phyloP scores from a whole-genome alignment of 805 yeast genomes.

The Millerago galiae region DNA sequence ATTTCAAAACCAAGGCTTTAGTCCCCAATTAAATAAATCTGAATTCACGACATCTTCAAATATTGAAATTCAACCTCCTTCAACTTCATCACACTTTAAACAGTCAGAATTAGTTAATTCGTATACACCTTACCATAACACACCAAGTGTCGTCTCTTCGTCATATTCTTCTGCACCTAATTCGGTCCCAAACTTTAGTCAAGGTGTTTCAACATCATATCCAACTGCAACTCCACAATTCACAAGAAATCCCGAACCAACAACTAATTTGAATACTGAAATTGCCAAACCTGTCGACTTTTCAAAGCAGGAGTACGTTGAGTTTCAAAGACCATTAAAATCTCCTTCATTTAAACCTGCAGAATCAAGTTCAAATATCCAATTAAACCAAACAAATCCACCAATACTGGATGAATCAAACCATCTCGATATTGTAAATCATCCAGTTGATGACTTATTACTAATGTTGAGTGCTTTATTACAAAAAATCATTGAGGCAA shows the following conservation, averaged over 20 bases:
- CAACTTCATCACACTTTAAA: conserved; percentile 26
- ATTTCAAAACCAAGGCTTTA: conserved; percentile 7
- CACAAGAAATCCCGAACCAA: conserved; percentile 1
- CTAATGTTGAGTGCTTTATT: conserved; percentile 80
- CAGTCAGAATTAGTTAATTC: conserved; percentile 20
- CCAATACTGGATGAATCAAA: conserved; percentile 2
- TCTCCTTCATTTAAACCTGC: conserved; percentile 1
- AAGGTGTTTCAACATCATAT: conserved; percentile 12
- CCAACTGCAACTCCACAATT: conserved; percentile 4
- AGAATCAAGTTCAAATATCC: background rate
- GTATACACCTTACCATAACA: conserved; percentile 35
- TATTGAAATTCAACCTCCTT: conserved; percentile 20
- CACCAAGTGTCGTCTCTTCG: conserved; percentile 42
- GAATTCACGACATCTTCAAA: conserved; percentile 15
- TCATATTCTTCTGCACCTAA: conserved; percentile 34
- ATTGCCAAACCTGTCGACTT: conserved; percentile 12
- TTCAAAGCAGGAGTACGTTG: conserved; percentile 10
- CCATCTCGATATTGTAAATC: conserved; percentile 58
- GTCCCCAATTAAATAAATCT: conserved; percentile 1
- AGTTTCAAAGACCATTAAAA: conserved; percentile 14
- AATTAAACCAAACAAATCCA: background rate
- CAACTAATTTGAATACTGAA: conserved; percentile 5
- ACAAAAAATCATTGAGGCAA: conserved; percentile 83
- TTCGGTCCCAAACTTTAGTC: conserved; percentile 18
- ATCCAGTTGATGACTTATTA: conserved; percentile 74